Evolutionary conservation across 148 eudicot species (phyloP).

Genomic region (Cornus kousa): DNA sequence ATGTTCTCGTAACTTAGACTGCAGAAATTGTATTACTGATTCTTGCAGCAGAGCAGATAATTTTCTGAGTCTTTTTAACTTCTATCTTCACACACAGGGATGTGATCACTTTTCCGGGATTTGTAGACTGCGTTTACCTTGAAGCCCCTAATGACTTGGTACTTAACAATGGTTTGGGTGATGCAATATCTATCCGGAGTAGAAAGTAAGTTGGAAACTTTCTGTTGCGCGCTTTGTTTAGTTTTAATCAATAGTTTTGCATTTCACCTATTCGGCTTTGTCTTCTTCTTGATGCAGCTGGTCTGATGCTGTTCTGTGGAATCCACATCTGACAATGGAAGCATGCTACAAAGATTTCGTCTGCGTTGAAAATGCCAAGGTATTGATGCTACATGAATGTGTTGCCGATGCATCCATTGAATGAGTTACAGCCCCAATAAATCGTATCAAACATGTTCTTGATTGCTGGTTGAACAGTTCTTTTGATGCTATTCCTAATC

Average conservation of each 20-base stretch:
- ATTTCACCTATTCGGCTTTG: constrained; percentile 3
- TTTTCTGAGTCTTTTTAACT: constrained; percentile 13
- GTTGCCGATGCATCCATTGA: not conserved
- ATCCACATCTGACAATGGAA: constrained; percentile 88
- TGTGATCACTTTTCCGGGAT: constrained; percentile 86
- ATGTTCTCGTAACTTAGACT: not conserved
- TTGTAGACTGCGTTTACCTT: constrained; percentile 88
- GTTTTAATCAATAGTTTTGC: not conserved
- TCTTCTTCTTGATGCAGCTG: constrained; percentile 51
- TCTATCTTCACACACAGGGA: constrained; percentile 53
- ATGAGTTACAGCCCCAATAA: not conserved
- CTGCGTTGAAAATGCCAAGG: constrained; percentile 98
- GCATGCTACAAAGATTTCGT: constrained; percentile 92
- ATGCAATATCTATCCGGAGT: constrained; percentile 62
- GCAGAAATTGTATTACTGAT: not conserved
- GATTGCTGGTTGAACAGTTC: not conserved
- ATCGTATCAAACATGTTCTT: not conserved
- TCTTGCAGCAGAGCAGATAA: not conserved
- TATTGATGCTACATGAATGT: constrained; percentile 14
- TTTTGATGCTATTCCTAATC: not conserved
- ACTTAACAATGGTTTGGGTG: constrained; percentile 90
- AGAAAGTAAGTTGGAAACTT: constrained; percentile 47
- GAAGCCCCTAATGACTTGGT: constrained; percentile 64
- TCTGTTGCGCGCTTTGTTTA: not conserved
- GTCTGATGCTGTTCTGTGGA: constrained; percentile 96